Evolutionary conservation across 2,329 filamentous ascomycete genomes (phyloP).

Genomic region (Ophiosphaerella korrae): DNA sequence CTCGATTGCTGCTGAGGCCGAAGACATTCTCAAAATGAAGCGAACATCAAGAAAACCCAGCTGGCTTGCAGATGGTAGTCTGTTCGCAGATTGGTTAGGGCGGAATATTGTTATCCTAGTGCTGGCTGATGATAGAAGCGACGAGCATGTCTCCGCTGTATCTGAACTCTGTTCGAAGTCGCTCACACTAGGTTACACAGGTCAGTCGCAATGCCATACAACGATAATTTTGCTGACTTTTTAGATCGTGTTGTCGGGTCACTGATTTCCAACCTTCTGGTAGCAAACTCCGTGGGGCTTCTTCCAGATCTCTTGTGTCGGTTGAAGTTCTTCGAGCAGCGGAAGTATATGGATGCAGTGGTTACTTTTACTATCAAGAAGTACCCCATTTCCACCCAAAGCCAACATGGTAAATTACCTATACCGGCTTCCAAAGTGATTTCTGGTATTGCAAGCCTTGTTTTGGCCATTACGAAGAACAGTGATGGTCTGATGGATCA

Average conservation of each 20-base stretch:
- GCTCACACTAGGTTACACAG: constrained; percentile 73
- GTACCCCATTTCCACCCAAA: constrained; percentile 17
- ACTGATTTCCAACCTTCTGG: constrained; percentile 21
- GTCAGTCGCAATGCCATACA: constrained; percentile 38
- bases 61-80: constrained; percentile 69
- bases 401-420: constrained; percentile 14
- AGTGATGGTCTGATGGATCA: constrained; percentile 40
- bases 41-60: constrained; percentile 22
- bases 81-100: constrained; percentile 75
- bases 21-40: constrained; percentile 53
- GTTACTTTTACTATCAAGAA: constrained; percentile 31
- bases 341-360: constrained; percentile 47
- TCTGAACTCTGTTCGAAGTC: constrained; percentile 61
- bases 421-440: constrained; percentile 23
- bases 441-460: constrained; percentile 30
- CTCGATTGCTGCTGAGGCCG: constrained; percentile 64
- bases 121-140: constrained; percentile 42
- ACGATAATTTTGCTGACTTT: constrained; percentile 1
- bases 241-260: constrained; percentile 30
- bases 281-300: constrained; percentile 8
- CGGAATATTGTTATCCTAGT: constrained; percentile 62
- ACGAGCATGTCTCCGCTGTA: constrained; percentile 36
- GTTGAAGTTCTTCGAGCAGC: constrained; percentile 57
- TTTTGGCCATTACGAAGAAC: constrained; percentile 27
- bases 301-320: constrained; percentile 48